Percentiles rank a stretch among this genome's conserved stretches.
These are phyloP conservation scores for Leishmania amazonensis DNA, from an alignment of 208 protist species.

Conservation along the genomic window DNA sequence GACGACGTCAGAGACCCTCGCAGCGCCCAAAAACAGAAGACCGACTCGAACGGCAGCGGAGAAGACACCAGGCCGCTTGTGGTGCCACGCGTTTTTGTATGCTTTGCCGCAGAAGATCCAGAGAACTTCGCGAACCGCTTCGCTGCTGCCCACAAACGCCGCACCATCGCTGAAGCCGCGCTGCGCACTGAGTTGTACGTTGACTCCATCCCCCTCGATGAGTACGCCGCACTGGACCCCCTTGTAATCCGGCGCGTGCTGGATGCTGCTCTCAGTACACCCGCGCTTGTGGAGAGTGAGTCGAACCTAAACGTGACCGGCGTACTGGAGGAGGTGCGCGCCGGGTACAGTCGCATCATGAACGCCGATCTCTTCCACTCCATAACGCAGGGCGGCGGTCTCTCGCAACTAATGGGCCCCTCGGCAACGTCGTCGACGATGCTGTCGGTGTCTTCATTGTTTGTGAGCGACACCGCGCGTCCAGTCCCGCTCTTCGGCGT, in stretches of 20 bases:
- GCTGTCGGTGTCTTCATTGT: conserved; percentile 31
- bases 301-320: conserved; percentile 66
- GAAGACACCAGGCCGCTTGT: background rate
- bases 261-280: conserved; percentile 71
- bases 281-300: conserved; percentile 74
- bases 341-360: conserved; percentile 90
- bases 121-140: conserved; percentile 91
- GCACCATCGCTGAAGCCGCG: conserved; percentile 73
- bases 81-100: conserved; percentile 87
- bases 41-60: background rate
- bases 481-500: conserved; percentile 56
- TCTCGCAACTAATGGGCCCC: conserved; percentile 46
- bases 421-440: conserved; percentile 3
- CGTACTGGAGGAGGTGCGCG: conserved; percentile 77
- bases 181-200: conserved; percentile 92
- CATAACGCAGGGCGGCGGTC: conserved; percentile 50
- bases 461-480: conserved; percentile 10
- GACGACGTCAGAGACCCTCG: background rate
- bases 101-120: conserved; percentile 94
- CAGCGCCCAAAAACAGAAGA: background rate
- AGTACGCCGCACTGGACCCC: conserved; percentile 79
- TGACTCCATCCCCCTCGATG: conserved; percentile 95
- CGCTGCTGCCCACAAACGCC: conserved; percentile 70
- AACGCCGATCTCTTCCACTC: conserved; percentile 82
- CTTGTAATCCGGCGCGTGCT: conserved; percentile 65